Percentiles rank a stretch among this genome's conserved stretches.
Evolutionary conservation across 345 rosid species (phyloP).

Genomic region (Clarkia xantiana): DNA sequence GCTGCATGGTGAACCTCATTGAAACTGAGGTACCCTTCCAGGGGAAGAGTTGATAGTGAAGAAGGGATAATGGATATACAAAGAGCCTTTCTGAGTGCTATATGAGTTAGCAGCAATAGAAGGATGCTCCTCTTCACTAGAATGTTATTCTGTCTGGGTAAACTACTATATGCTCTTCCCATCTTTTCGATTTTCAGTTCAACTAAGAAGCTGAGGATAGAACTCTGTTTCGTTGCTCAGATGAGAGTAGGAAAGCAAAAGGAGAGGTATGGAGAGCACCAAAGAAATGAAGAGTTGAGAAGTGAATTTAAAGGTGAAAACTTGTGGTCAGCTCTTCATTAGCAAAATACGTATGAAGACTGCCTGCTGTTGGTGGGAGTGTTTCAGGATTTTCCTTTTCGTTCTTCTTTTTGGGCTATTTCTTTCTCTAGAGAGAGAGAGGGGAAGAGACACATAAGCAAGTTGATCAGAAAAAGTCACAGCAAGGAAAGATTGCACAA

Average conservation of each 20-base stretch:
- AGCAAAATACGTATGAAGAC: conserved; percentile 54
- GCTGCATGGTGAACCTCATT: conserved; percentile 59
- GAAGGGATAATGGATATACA: conserved; percentile 54
- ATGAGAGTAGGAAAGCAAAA: conserved; percentile 9
- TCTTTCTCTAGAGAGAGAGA: conserved; percentile 8
- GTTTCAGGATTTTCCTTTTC: conserved; percentile 31
- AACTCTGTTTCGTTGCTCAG: not conserved
- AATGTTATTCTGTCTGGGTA: conserved; percentile 32
- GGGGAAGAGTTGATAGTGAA: conserved; percentile 39
- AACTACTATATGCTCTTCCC: conserved; percentile 28
- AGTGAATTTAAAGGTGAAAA: conserved; percentile 39
- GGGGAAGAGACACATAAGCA: no score
- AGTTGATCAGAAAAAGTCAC: no score
- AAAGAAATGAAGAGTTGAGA: conserved; percentile 25
- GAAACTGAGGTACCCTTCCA: conserved; percentile 63
- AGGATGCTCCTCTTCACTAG: conserved; percentile 35
- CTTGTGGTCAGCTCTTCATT: conserved; percentile 52
- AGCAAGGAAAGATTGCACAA: conserved; percentile 56
- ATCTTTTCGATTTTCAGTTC: conserved; percentile 11
- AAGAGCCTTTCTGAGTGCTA: conserved; percentile 39
- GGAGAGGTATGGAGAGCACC: conserved; percentile 21
- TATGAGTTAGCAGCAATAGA: conserved; percentile 47
- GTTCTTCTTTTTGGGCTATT: conserved; percentile 23
- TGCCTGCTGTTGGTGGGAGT: conserved; percentile 40
- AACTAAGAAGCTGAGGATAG: conserved; percentile 5